Evolutionary conservation across 108 stramenopile genomes (phyloP).

Genomic region (Pseudonitzschia delicatissima): DNA sequence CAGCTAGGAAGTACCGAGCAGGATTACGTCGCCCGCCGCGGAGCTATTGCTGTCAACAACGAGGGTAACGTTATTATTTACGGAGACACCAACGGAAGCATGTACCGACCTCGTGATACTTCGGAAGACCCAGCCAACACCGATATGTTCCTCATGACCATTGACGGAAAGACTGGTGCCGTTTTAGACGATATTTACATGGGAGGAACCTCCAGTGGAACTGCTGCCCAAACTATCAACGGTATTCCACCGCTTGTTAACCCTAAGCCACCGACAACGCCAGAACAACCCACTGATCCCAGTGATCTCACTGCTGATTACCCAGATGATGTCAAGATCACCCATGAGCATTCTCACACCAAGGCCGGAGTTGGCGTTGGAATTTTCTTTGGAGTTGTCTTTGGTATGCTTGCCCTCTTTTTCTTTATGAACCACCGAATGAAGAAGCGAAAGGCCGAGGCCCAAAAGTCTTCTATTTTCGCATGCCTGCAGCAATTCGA

Average conservation of each 20-base stretch:
- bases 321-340: too few relatives aligned
- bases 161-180: conserved; percentile 11
- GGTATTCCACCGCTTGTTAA: background rate
- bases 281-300: too few relatives aligned
- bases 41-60: conserved; percentile 20
- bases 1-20: conserved; percentile 19
- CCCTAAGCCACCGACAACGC: too few relatives aligned
- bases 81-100: conserved; percentile 38
- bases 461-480: conserved; percentile 31
- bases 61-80: conserved; percentile 39
- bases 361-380: background rate
- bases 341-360: too few relatives aligned
- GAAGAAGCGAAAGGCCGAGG: conserved; percentile 6
- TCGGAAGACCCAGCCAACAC: background rate
- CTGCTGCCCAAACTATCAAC: background rate
- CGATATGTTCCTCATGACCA: conserved; percentile 21
- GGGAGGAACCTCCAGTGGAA: conserved; percentile 12
- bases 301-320: too few relatives aligned
- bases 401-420: background rate
- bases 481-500: conserved; percentile 47
- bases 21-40: conserved; percentile 29
- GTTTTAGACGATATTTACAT: background rate
- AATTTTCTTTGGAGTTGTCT: background rate
- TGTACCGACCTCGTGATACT: conserved; percentile 27
- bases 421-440: background rate